These are phyloP conservation scores for Avicennia marina DNA, from an alignment of 257 asterid genomes.

Conservation along the genomic window DNA sequence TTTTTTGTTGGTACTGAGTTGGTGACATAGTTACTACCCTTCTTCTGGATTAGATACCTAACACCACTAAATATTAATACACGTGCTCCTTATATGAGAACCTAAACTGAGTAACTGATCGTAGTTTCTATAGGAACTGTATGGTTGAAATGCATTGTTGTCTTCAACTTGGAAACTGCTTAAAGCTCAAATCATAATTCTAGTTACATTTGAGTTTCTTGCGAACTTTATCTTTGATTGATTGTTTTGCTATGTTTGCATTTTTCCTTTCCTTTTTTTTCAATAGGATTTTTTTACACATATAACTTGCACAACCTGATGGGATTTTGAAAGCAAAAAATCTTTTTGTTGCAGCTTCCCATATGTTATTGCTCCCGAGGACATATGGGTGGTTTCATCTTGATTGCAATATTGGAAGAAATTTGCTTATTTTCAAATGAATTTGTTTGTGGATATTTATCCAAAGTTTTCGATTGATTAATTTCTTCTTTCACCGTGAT, in stretches of 20 bases:
- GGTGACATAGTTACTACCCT: conserved; percentile 1
- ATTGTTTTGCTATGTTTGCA: no score
- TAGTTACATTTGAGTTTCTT: not conserved
- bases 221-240: not conserved
- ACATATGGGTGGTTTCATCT: not conserved
- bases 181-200: not conserved
- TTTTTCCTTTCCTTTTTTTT: no score
- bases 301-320: no score
- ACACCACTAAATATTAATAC: not conserved
- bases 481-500: not conserved
- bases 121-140: not conserved
- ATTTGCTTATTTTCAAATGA: not conserved
- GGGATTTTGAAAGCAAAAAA: no score
- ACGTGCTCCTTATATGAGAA: no score
- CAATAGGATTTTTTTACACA: no score
- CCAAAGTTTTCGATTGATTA: not conserved
- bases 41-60: not conserved
- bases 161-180: not conserved
- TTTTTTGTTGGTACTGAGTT: conserved; percentile 2
- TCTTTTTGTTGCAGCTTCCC: not conserved
- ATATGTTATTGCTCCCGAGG: not conserved
- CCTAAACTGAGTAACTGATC: not conserved
- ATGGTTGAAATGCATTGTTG: not conserved
- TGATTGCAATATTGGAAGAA: not conserved
- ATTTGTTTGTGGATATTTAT: not conserved